Evolutionary conservation across 1,284 basidiomycete genomes (phyloP), one percentile per base, ranked within the genome.

Genomic region (Gymnopus androsaceus): DNA sequence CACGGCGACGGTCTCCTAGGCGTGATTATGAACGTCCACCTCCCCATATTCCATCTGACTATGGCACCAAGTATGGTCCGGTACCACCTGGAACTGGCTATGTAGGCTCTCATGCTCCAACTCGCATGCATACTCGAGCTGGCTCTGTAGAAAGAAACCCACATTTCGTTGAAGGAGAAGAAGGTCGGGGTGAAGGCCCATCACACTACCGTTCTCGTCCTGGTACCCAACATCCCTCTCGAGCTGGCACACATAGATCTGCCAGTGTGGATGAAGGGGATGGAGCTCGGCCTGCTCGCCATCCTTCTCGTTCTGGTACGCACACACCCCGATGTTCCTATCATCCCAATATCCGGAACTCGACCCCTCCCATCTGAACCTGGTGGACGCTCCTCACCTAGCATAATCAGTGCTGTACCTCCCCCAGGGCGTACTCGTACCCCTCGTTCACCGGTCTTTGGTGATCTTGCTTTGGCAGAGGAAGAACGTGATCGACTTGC

Each of bases 401-500:
- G 54, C n/a, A 28, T 36, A 25, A 28, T 48, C 8, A 28, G 33
- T 12, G 11, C 38, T 4, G 56, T 44, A 21, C 46, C 51, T 27
- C 51, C 36, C 19, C 38, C 47, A n/a, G n/a, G n/a, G 11, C 47
- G 37, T 6, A n/a, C 54, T 44, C 50, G 50, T 12, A 53, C 56
- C 2, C 56, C 44, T 53, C 40, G 25, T 41, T 27, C 51, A 23
- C 51, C 51, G 3, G 34, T 33, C 19, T 23, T 75, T 72, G 17
- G 72, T 72, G 9, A 68, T 75, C 59, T 65, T 75, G n/a, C 72
- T 59, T 46, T 72, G 67, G 65, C 78, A 63, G 81, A 85, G 31
- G 78, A 77, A 27, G 75, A 87, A 57, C 75, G 76, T 23, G 78
- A 76, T 51, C 80, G 78, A 11, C 68, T 81, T 1, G 78, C 83